Conservation (phyloP, 306 rosid species). For the Medicago arabica region DNA sequence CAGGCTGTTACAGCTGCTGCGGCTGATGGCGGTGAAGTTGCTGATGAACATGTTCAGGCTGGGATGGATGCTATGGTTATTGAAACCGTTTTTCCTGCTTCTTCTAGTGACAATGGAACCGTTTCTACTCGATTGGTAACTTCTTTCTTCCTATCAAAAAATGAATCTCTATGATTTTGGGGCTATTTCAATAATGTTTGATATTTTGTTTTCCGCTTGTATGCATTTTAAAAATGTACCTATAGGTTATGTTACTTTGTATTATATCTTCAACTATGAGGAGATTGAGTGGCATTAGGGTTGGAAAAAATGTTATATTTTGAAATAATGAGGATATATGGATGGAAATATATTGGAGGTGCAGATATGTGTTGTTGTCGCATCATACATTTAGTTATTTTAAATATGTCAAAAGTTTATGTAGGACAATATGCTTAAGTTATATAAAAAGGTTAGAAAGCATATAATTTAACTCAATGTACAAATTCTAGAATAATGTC, state of each 20-base stretch:
- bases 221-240: neutral
- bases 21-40: slow-evolving; percentile 87
- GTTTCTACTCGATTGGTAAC: slow-evolving; percentile 88
- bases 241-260: slow-evolving; percentile 13
- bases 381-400: neutral
- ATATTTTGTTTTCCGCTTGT: neutral
- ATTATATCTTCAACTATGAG: neutral
- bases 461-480: too few relatives aligned
- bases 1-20: slow-evolving; percentile 94
- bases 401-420: too few relatives aligned
- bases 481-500: neutral
- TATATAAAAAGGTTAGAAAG: too few relatives aligned
- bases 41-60: slow-evolving; percentile 71
- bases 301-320: slow-evolving; percentile 37
- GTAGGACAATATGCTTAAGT: too few relatives aligned
- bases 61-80: slow-evolving; percentile 86
- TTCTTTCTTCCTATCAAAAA: slow-evolving; percentile 31
- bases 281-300: slow-evolving; percentile 10
- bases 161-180: slow-evolving; percentile 1
- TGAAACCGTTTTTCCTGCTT: slow-evolving; percentile 79
- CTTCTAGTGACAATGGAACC: slow-evolving; percentile 66
- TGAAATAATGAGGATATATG: slow-evolving; percentile 5
- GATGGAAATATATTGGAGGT: neutral
- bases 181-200: neutral
- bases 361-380: neutral